Conservation (phyloP, 176 grass and related monocot species). For the Panicum miliaceum region DNA sequence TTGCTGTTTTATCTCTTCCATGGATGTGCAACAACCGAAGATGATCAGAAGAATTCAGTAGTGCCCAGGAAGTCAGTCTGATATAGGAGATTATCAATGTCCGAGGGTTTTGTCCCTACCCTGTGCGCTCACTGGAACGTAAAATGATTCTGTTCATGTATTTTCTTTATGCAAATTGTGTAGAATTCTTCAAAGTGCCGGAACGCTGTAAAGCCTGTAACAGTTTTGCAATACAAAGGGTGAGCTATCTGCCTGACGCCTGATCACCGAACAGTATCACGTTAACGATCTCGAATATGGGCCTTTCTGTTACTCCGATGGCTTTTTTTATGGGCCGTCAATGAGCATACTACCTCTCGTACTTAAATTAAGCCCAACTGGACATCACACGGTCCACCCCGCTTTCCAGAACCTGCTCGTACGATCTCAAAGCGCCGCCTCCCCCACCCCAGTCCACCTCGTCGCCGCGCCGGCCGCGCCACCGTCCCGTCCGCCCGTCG, state of each 20-base stretch:
- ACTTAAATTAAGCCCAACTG: slow-evolving; percentile 14
- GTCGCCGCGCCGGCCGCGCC: neutral
- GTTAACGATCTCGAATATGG: neutral
- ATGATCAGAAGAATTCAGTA: neutral
- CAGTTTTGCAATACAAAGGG: too few relatives aligned
- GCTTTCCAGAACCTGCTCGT: slow-evolving; percentile 6
- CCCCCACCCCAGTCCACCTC: neutral
- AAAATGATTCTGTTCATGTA: too few relatives aligned
- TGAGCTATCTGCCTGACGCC: too few relatives aligned
- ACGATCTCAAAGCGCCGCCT: neutral
- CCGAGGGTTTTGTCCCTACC: neutral
- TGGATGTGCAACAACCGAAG: neutral
- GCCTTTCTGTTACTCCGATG: neutral
- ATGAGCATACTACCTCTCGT: too few relatives aligned
- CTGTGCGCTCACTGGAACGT: too few relatives aligned
- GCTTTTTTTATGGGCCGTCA: too few relatives aligned
- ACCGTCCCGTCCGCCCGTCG: neutral
- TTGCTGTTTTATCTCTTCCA: neutral
- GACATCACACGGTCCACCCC: neutral
- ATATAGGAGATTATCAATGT: neutral
- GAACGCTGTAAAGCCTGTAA: too few relatives aligned
- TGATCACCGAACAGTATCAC: too few relatives aligned
- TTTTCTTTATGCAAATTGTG: too few relatives aligned
- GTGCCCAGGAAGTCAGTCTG: neutral
- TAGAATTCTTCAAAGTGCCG: too few relatives aligned